phyloP scores from a whole-genome alignment of 306 rosid genomes.

The Prunus persica region Prunus_persica_NCBIv2 NC_034009.1:40230001-40230500 shows the following conservation, averaged over 20 bases:
- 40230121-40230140: constrained; percentile 36
- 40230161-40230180: constrained; percentile 49
- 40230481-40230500: not conserved
- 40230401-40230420: not conserved
- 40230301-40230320: constrained; percentile 1
- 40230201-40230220: constrained; percentile 59
- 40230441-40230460: not conserved
- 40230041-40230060: constrained; percentile 72
- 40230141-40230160: constrained; percentile 36
- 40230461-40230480: not conserved
- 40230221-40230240: constrained; percentile 62
- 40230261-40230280: constrained; percentile 18
- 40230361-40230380: not conserved
- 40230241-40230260: constrained; percentile 30
- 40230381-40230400: not conserved
- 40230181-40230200: constrained; percentile 52
- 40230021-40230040: constrained; percentile 89
- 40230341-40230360: constrained; percentile 1
- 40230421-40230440: not conserved
- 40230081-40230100: constrained; percentile 58
- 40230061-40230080: constrained; percentile 70
- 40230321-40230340: constrained; percentile 20
- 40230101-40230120: constrained; percentile 46
- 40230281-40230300: constrained; percentile 17
- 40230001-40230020: constrained; percentile 81